Evolutionary conservation across 2,329 filamentous ascomycete species (phyloP).

Genomic region (Aschersonia sp.): DNA sequence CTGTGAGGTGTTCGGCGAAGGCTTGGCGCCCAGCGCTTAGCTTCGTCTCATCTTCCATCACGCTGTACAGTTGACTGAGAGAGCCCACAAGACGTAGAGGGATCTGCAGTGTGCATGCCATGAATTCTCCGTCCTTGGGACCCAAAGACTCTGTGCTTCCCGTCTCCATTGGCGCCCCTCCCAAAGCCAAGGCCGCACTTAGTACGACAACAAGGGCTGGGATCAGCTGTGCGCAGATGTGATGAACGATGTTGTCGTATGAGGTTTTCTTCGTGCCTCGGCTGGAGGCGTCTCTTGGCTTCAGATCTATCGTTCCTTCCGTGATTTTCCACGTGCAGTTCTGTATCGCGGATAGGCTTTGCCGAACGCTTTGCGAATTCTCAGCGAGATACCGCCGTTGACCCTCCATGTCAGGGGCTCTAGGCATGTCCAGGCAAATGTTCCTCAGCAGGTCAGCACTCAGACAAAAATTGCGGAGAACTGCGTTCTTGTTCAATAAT

Average conservation of each 20-base stretch:
- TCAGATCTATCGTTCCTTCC: too few species aligned
- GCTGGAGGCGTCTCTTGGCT: background rate
- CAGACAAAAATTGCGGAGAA: background rate
- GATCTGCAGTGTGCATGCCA: constrained; percentile 4
- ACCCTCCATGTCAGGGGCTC: background rate
- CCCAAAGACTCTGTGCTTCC: background rate
- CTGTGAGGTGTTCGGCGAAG: background rate
- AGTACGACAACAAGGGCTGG: constrained; percentile 12
- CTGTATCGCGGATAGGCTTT: background rate
- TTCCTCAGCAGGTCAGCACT: background rate
- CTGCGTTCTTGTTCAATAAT: background rate
- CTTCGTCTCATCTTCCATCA: background rate
- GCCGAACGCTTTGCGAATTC: background rate
- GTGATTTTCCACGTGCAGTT: background rate
- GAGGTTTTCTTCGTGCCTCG: background rate
- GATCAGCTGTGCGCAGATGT: constrained; percentile 9
- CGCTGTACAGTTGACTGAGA: constrained; percentile 1
- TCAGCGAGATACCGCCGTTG: background rate
- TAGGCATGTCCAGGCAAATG: background rate
- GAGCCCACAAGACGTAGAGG: constrained; percentile 1
- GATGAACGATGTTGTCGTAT: constrained; percentile 2
- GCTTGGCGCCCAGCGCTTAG: background rate
- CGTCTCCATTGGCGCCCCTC: constrained; percentile 3
- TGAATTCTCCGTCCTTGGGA: constrained; percentile 1
- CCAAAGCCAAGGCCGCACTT: constrained; percentile 8